Evolutionary conservation across 306 rosid genomes (phyloP), one percentile per base, ranked within the genome.

Genomic region (Vigna nakashimae): DNA sequence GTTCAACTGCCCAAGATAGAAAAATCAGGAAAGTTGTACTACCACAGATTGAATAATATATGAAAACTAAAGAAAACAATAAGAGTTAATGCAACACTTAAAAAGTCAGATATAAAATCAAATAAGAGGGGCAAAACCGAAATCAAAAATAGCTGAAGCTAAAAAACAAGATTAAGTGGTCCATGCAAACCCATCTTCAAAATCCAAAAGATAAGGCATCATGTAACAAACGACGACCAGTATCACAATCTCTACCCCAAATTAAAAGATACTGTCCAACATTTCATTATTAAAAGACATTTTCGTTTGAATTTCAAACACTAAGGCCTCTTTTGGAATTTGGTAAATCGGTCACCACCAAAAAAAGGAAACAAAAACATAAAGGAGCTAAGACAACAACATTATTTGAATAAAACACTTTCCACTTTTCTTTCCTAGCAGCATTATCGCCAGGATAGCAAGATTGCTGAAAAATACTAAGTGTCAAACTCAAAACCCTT

Each of bases 171-270:
- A n/a, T 26, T 9, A 50, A 65, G 94, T 86, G 97, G 96, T 90
- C 92, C 94, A 88, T 62, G 79, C 65, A 67, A 87, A 59, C 74
- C 77, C 59, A 81, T 84, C 85, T 82, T 55, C 36, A 79, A 87
- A 75, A 87, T 40, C 67, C 30, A 73, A 60, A 82, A 69, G 90
- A 88, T 84, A 90, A 86, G 85, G 82, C 71, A 79, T 76, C 56
- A 60, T 53, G 34, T 32, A 82, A 82, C 63, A 80, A 80, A 79
- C 43, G 68, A 57, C 18, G 20, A 65, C 81, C 16, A n/a, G 60
- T 62, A 55, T 46, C 79, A 36, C 49, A 82, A 70, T 72, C n/a
- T 57, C 28, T 49, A 50, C 74, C 18, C 55, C 80, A 88, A 74
- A 77, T 81, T 46, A 50, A 68, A 38, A 71, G 80, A 69, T 80